Conservation (phyloP, 352 stramenopile genomes). For the Peronospora destructor region DNA sequence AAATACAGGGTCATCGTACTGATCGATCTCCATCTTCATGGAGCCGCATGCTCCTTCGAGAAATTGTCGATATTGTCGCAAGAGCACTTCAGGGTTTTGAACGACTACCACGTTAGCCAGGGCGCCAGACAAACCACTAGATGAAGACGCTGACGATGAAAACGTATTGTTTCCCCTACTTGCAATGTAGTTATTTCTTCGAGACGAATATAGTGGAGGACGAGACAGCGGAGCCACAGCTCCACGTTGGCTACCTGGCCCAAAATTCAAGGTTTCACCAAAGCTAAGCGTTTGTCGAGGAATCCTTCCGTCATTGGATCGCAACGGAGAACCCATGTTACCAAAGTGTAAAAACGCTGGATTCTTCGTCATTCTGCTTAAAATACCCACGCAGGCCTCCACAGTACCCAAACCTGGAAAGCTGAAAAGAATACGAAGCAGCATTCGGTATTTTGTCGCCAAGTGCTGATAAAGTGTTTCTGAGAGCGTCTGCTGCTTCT, state of each 20-base stretch:
- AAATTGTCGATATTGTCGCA: conserved; percentile 72
- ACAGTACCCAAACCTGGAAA: conserved; percentile 66
- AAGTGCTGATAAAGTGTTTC: conserved; percentile 64
- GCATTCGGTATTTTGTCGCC: conserved; percentile 65
- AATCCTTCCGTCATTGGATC: conserved; percentile 41
- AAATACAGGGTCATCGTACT: conserved; percentile 60
- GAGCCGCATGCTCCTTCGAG: conserved; percentile 50
- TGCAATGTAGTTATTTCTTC: conserved; percentile 25
- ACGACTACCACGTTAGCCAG: conserved; percentile 31
- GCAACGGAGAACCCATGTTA: conserved; percentile 37
- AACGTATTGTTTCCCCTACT: conserved; percentile 28
- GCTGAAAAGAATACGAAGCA: conserved; percentile 70
- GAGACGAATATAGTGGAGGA: conserved; percentile 23
- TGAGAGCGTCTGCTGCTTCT: conserved; percentile 59
- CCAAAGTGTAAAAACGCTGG: conserved; percentile 54
- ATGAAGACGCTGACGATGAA: conserved; percentile 42
- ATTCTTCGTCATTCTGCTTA: conserved; percentile 71
- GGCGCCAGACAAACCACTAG: conserved; percentile 21
- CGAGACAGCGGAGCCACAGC: conserved; percentile 16
- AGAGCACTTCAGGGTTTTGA: conserved; percentile 65
- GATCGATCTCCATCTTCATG: conserved; percentile 48
- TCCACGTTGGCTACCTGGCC: conserved; percentile 24
- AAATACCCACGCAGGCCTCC: conserved; percentile 64
- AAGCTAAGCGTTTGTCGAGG: conserved; percentile 51
- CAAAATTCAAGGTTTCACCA: conserved; percentile 51